Evolutionary conservation across 2,329 filamentous ascomycete genomes (phyloP), one percentile per base, ranked within the genome.

Genomic region (Pseudocercospora fuligena): DNA sequence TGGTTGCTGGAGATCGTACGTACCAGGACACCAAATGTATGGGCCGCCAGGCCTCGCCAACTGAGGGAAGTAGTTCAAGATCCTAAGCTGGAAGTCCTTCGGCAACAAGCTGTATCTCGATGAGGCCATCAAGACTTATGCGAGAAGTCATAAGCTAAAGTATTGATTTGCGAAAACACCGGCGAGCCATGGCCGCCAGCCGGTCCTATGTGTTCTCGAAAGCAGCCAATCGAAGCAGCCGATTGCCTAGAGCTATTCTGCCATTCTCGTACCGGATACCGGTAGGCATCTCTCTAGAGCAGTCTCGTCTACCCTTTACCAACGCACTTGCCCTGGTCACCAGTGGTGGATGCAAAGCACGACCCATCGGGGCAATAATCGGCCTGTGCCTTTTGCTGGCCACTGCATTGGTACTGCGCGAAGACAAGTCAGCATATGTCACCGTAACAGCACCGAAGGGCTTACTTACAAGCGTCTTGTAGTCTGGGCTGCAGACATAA

Each of bases 341-440:
- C 66, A 23, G 62, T 51, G 25, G 43, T 65, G 11, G 62, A 65
- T 5, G 63, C 66, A 27, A 65, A 68, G 25, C 63, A 68, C 8
- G 31, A 12, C 19, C n/a, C 16, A 9, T 60, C 66, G 21, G 19
- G 49, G 27, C 54, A 65, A 46, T 43, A 36, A 12, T 61, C 57
- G 12, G n/a, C 54, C 9, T 51, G 25, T 8, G 62, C 19, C 23
- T 61, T 56, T 40, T 33, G 12, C 21, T 19, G 21, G 6, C 60
- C 64, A 14, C 16, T 29, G 47, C 60, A 66, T 63, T 60, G 49
- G 29, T 62, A 61, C 64, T 66, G 31, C 14, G 36, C 43, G 16
- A 47, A 8, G 5, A 5, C 25, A 62, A 6, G n/a, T 51, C 43
- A 53, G 29, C 36, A 12, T n/a, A 9, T 29, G n/a, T 47, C 21